Percentiles rank a stretch among this genome's conserved stretches.
Evolutionary conservation across 163 green algal species (phyloP).

Genomic region (Chlorella variabilis): DNA sequence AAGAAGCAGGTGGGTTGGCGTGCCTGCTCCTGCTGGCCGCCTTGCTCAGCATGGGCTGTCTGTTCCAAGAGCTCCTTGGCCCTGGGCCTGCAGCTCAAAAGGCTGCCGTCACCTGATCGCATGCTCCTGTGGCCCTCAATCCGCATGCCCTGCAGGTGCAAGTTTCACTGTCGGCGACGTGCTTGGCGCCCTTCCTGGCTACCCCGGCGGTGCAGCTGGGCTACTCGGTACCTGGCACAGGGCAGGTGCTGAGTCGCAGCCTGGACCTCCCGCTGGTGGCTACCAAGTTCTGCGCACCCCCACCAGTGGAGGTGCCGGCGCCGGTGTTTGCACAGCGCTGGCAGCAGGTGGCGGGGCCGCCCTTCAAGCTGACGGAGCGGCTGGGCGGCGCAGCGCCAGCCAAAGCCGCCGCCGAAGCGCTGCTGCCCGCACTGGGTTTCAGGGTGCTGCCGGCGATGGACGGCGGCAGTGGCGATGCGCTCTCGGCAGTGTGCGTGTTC

Average conservation of each 20-base stretch:
- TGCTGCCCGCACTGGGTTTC: conserved; percentile 50
- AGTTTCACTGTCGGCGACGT: conserved; percentile 50
- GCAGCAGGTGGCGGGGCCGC: conserved; percentile 55
- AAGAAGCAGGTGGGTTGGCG: conserved; percentile 73
- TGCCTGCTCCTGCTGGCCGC: too few relatives aligned
- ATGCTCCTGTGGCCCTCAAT: not conserved
- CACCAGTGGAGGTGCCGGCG: conserved; percentile 57
- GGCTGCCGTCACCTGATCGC: too few relatives aligned
- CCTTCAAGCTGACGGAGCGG: conserved; percentile 54
- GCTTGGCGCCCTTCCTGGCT: conserved; percentile 43
- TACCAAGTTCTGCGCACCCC: conserved; percentile 77
- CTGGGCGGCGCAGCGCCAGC: conserved; percentile 27
- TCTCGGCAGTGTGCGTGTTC: conserved; percentile 36
- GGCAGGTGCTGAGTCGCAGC: conserved; percentile 40
- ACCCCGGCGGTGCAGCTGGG: conserved; percentile 57
- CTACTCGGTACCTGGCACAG: conserved; percentile 41
- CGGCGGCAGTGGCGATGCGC: not conserved
- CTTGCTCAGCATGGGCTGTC: conserved; percentile 6
- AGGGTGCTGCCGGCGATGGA: conserved; percentile 49
- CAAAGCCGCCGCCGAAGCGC: conserved; percentile 27
- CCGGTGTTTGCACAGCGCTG: conserved; percentile 74
- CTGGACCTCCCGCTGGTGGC: conserved; percentile 69
- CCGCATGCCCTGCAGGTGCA: conserved; percentile 33
- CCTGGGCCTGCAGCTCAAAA: too few relatives aligned
- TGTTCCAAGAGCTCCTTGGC: too few relatives aligned